Evolutionary conservation across 2,329 filamentous ascomycete genomes (phyloP), one percentile per base, ranked within the genome.

Genomic region (Fusarium protoensiforme): DNA sequence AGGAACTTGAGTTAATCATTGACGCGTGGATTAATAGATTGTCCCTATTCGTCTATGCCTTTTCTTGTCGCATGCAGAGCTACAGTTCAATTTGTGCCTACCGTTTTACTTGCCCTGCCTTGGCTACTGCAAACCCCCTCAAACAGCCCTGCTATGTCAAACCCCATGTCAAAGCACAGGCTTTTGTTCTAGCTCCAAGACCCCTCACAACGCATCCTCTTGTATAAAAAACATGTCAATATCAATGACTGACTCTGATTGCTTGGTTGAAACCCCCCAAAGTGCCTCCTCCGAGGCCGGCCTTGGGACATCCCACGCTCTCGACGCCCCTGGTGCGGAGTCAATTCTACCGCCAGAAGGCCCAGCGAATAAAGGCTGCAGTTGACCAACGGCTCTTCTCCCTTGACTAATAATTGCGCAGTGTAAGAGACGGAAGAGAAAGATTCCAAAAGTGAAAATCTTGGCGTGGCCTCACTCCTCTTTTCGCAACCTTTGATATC

Each of bases 281-380:
- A 20, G 24, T 18, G 41, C 53, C 20, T n/a, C 54, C 65, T 71
- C 65, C 68, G 65, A 71, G 35, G 61, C 71, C 64, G 64, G 68
- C 68, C 36, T 56, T 59, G 39, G n/a, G 33, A 36, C 64, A 65
- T 69, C 64, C 69, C 59, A 63, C 59, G 66, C 35, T 56, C 53
- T 61, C 51, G 31, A 67, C 41, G 58, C 31, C 54, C 38, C n/a
- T 46, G 53, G 57, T 68, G 73, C 65, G 71, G 67, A 77, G 71
- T 61, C 64, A 33, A n/a, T 58, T 67, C 58, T 51, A 64, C 48
- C 56, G 24, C 16, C 59, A 66, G n/a, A 43, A 43, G 39, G 36
- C 48, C 57, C 46, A 62, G 43, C 69, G 73, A 77, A 77, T 76
- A 65, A 71, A 64, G 61, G 41, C 48, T 56, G 64, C 61, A 67